phyloP scores from a whole-genome alignment of 2,329 filamentous ascomycete genomes.

The Calonectria pseudoreteaudii region DNA sequence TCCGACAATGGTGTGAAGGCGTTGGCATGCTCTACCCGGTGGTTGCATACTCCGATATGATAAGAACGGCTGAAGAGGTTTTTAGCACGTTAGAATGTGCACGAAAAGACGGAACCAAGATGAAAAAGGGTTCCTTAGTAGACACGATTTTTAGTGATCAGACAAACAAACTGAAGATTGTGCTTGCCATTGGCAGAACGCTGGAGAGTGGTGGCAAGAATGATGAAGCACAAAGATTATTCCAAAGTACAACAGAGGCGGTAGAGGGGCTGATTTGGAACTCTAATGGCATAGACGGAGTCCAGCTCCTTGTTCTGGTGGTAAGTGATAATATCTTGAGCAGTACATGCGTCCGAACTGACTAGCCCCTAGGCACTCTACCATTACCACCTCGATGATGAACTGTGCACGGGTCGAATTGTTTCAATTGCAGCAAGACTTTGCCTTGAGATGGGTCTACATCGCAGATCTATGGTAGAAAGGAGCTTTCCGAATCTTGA shows the following conservation, averaged over 20 bases:
- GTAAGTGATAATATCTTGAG: neutral
- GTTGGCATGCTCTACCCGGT: constrained; percentile 8
- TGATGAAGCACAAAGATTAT: constrained; percentile 8
- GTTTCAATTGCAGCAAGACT: constrained; percentile 11
- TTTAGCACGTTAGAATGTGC: neutral
- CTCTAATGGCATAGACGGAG: neutral
- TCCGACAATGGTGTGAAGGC: constrained; percentile 13
- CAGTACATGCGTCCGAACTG: neutral
- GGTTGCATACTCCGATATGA: neutral
- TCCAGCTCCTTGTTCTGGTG: constrained; percentile 11
- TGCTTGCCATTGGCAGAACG: constrained; percentile 11
- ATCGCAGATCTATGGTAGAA: constrained; percentile 4
- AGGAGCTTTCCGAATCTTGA: neutral
- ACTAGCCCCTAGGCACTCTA: neutral
- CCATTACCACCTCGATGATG: constrained; percentile 16
- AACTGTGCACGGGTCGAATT: constrained; percentile 4
- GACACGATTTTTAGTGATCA: constrained; percentile 14
- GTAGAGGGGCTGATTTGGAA: constrained; percentile 11
- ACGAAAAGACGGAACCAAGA: neutral
- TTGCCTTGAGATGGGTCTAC: constrained; percentile 15
- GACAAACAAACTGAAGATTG: constrained; percentile 16
- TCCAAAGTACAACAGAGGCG: constrained; percentile 12
- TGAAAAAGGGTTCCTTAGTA: neutral
- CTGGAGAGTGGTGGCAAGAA: constrained; percentile 3
- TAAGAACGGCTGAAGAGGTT: neutral